These are phyloP conservation scores for Fraxinus platypoda DNA, from an alignment of 305 asterid genomes.

Conservation along the genomic window DNA sequence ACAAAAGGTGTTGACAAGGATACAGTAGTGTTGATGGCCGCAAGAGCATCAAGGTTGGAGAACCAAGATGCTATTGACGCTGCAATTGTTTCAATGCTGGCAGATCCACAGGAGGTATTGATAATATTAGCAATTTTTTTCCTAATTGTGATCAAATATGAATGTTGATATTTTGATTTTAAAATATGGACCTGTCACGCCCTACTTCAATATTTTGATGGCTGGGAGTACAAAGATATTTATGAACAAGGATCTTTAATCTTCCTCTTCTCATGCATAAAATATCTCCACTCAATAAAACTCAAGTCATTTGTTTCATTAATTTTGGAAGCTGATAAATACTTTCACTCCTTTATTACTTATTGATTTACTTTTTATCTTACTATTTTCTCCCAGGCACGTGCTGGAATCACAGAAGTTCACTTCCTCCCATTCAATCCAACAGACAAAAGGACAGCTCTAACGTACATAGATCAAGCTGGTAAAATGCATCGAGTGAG, in stretches of 20 bases:
- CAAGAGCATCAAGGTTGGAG: conserved; percentile 46
- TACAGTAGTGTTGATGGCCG: conserved; percentile 38
- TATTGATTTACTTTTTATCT: neutral
- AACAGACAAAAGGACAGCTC: conserved; percentile 57
- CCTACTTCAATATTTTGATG: neutral
- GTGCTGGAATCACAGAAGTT: conserved; percentile 50
- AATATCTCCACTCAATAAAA: neutral
- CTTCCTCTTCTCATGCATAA: neutral
- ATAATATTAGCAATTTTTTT: neutral
- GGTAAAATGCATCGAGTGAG: conserved; percentile 58
- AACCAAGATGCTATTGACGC: conserved; percentile 49
- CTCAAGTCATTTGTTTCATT: neutral
- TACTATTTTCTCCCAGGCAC: conserved; percentile 32
- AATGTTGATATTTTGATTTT: neutral
- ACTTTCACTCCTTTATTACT: neutral
- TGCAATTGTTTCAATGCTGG: conserved; percentile 45
- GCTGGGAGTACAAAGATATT: neutral
- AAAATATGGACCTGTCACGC: neutral
- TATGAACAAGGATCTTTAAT: neutral
- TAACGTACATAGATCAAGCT: conserved; percentile 46
- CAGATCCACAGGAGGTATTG: conserved; percentile 39
- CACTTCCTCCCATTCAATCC: conserved; percentile 61
- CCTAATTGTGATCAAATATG: neutral
- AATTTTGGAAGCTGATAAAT: neutral
- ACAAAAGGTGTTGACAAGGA: conserved; percentile 40